These are phyloP conservation scores for Malus sylvestris DNA, from an alignment of 306 rosid genomes.

Conservation along the genomic window DNA sequence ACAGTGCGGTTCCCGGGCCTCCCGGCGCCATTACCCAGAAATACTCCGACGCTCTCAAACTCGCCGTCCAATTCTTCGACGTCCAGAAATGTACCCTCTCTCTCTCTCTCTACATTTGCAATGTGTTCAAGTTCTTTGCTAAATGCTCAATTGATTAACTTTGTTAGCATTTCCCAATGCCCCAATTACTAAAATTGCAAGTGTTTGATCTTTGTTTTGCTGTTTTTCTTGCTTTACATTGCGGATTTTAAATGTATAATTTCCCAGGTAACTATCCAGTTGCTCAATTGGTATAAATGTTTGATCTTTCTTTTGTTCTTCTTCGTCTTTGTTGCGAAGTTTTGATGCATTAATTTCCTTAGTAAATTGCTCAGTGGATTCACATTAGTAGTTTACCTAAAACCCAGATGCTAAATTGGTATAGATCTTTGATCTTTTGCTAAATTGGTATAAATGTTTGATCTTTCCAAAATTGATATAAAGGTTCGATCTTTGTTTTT, in stretches of 20 bases:
- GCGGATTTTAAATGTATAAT: background rate
- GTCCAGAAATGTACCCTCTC: conserved; percentile 62
- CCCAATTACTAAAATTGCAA: background rate
- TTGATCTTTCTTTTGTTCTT: background rate
- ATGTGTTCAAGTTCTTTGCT: background rate
- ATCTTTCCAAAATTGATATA: background rate
- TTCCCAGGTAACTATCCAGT: too few relatives aligned
- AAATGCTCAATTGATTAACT: background rate
- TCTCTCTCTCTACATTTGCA: background rate
- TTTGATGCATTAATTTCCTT: background rate
- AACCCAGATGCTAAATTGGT: background rate
- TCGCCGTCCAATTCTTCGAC: conserved; percentile 78
- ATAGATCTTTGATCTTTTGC: background rate
- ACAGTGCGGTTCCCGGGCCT: conserved; percentile 67
- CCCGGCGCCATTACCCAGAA: conserved; percentile 61
- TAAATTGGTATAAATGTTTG: background rate
- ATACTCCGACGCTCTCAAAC: conserved; percentile 67
- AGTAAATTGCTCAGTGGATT: background rate
- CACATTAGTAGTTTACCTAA: background rate
- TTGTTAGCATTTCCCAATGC: background rate
- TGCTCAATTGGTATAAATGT: background rate
- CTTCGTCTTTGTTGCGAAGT: background rate
- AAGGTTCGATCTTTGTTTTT: background rate
- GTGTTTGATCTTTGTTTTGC: background rate
- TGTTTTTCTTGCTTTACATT: background rate